Base-by-base conservation (phyloP, 352 stramenopile species). In the Phytophthora kernoviae region DNA sequence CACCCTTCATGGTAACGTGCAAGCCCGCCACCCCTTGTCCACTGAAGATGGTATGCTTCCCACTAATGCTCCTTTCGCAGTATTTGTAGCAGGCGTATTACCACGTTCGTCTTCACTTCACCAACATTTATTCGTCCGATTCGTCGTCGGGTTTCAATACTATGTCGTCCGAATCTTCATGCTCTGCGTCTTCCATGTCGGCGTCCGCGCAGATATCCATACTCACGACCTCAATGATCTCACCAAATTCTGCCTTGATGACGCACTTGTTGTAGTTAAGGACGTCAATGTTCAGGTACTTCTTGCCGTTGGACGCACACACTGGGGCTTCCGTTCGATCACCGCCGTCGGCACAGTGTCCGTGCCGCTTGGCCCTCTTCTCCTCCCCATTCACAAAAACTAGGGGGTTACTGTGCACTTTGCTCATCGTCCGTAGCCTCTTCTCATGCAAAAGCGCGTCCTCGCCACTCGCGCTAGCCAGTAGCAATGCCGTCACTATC, bases 251-350 rank as follows among this genome's bases (percentile, higher is more conserved):
- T 20, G 63, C 45, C 20, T 59, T 34, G 18, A 68, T 63, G 14
- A 83, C 42, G 58, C 80, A 90, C 65, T 84, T 65, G 36, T 86
- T 64, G 59, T 81, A 90, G 42, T 50, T 30, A 36, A 87, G 79
- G 8, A 86, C 68, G n/a, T 79, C 78, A 37, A 58, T 40, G 56
- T 90, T 90, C 55, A 56, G 41, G 52, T 86, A 82, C 37, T 77
- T 58, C 45, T 62, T 75, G 58, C 79, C 79, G 52, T 87, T 80
- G 4, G 77, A 85, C 27, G 61, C 76, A 36, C 79, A 88, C 42
- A 87, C 77, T 12, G 64, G 72, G 8, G 72, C 63, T 14, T 74
- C 58, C 7, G 79, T 62, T 15, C 70, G 58, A 18, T 67, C 79
- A 44, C 79, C 81, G 18, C 60, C 49, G 20, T 61, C 58, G 34